Evolutionary conservation across 176 grass and related monocot genomes (phyloP), one percentile per base, ranked within the genome.

Genomic region (Areca catechu): DNA sequence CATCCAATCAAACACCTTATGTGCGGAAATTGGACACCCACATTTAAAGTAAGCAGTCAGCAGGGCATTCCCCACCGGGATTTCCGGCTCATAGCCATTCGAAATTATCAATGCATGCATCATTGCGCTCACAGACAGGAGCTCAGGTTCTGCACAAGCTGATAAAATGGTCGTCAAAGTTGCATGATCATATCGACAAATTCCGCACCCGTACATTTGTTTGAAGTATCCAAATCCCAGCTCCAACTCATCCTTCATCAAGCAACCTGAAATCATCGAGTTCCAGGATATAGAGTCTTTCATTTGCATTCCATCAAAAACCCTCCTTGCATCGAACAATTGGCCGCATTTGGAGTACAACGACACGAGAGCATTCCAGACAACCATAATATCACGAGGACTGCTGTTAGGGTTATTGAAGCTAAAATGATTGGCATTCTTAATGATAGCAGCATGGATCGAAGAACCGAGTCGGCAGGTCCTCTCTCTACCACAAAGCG

Each of bases 211-310:
- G 60, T 77, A 71, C 92, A 96, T 96, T 65, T 50, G 16, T 19
- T 67, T 74, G 71, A 96, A 74, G 43, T 63, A 80, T 16, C 5
- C 53, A 49, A 96, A 64, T 15, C 68, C 80, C 3, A 74, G 54
- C 3, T 61, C 60, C 15, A 49, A 16, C 17, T 77, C 62, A 25
- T 51, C 56, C 47, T 56, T 52, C n/a, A 73, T 3, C 59, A 62
- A 37, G 3, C 65, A 73, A 9, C 80, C 24, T 18, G 76, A 59
- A 23, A 95, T 71, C 69, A 95, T 67, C 5, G 90, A 89, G 62
- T 95, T 95, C 82, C 85, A 95, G 60, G 90, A 95, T 27, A 86
- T 18, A 29, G 90, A 78, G 59, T 95, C 90, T 71, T 74, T 88
- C 2, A 71, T 15, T 66, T 19, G 70, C 90, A 86, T 95, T 89